Conservation (phyloP, 371 early-diverging fungal genomes). For the Mucor circinelloides region DNA sequence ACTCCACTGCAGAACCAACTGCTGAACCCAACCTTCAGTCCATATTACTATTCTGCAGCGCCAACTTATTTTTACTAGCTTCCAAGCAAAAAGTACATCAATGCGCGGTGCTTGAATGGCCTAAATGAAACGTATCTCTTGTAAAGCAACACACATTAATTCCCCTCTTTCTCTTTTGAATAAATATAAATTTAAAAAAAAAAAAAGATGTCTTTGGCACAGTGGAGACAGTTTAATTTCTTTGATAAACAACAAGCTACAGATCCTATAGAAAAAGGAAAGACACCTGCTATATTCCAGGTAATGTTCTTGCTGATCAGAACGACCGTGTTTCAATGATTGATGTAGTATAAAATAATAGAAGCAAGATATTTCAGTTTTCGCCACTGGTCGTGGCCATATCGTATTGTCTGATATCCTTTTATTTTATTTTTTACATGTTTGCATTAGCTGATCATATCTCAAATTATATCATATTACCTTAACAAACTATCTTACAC, state of each 20-base stretch:
- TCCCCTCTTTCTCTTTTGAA: neutral
- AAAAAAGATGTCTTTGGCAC: conserved; percentile 50
- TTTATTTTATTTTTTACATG: conserved; percentile 34
- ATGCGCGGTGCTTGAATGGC: neutral
- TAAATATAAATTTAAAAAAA: neutral
- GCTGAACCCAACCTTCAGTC: neutral
- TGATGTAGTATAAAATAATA: conserved; percentile 17
- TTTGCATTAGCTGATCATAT: neutral
- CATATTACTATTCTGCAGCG: neutral
- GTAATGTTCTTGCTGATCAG: conserved; percentile 25
- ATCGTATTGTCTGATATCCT: conserved; percentile 57
- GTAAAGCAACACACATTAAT: neutral
- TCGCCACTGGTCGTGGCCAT: conserved; percentile 61
- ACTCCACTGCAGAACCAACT: neutral
- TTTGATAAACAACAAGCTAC: conserved; percentile 75
- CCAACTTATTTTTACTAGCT: neutral
- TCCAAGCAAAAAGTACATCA: neutral
- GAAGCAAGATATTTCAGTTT: conserved; percentile 54
- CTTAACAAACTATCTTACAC: conserved; percentile 25
- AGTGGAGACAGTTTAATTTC: conserved; percentile 81
- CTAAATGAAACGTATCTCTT: neutral
- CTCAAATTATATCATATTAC: neutral
- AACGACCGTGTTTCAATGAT: conserved; percentile 14
- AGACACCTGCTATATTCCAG: conserved; percentile 69
- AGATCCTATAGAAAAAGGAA: conserved; percentile 58